Base-by-base conservation (phyloP, 192 early-diverging fungal genomes). In the Coemansia sp. region DNA sequence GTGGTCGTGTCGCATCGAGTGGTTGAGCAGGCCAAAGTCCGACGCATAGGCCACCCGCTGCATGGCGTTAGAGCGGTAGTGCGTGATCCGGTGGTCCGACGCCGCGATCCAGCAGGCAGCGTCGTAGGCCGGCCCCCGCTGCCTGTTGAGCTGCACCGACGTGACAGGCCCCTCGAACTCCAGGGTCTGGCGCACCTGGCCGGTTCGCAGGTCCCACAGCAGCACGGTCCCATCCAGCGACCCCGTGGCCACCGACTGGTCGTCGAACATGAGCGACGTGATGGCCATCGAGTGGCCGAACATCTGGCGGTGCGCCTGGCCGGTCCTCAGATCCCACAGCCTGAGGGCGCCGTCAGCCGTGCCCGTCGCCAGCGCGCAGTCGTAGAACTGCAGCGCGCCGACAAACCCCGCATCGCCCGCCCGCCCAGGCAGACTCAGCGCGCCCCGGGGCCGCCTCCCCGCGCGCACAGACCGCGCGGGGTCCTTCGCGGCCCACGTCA, bases 291-390 rank as follows among this genome's bases (percentile, higher is more conserved):
- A 75, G 64, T 92, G 92, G 0, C 89, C 90, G 35, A 80, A 61
- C 55, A 92, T 52, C n/a, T 89, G 86, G 20, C 91, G 84, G 59
- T 92, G 91, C 2, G 83, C 75, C 56, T 91, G 89, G 21, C 87
- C 87, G 7, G 91, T 87, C 23, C 91, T 86, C 52, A 91, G 83
- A 69, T 93, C 91, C 90, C 91, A 93, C 84, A 93, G 86, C 56
- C 91, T 76, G 41, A 93, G 74, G 10, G 69, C 84, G 9, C 91
- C 91, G 76, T 93, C 91, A 12, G 83, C 75, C 3, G 90, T 89
- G 7, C 91, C 91, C 31, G 88, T 90, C 10, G 87, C 89, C 48
- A 93, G 68, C 11, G 89, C 90, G 75, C 79, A 88, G 48, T 88
- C 82, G 75, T 85, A 89, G 61, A 89, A 90, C 73, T 93, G 91